Conservation (phyloP, 1,284 basidiomycete genomes). For the Ustilago shanxiensis region DNA sequence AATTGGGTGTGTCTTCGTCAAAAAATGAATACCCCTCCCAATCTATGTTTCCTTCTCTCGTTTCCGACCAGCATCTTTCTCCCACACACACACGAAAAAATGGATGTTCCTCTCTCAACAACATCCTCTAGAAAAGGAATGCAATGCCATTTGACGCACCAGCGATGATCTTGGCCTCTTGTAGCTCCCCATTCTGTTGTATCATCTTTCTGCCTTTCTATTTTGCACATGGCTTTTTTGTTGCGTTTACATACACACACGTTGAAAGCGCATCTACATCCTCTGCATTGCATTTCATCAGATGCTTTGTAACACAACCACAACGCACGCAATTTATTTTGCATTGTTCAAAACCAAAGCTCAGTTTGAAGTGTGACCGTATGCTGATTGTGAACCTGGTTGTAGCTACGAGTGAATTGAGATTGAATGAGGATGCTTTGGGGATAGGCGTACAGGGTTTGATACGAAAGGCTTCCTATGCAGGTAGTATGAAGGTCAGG, state of each 20-base stretch:
- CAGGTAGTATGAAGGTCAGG: too few relatives aligned
- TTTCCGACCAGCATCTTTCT: conserved; percentile 16
- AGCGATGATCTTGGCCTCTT: conserved; percentile 1
- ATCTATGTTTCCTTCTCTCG: conserved; percentile 4
- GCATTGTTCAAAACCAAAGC: conserved; percentile 17
- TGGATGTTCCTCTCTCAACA: background rate
- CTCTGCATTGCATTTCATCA: background rate
- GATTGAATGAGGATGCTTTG: background rate
- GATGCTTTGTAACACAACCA: conserved; percentile 1
- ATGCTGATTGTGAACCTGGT: background rate
- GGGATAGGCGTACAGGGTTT: too few relatives aligned
- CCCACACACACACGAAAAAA: background rate
- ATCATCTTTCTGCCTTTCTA: conserved; percentile 23
- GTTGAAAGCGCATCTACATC: background rate
- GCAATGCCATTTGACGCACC: background rate
- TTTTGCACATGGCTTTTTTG: background rate
- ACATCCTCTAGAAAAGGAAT: background rate
- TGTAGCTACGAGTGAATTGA: background rate
- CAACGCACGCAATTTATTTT: conserved; percentile 10
- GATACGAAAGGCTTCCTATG: too few relatives aligned
- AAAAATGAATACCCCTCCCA: background rate
- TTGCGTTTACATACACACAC: background rate
- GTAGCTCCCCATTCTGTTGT: conserved; percentile 17
- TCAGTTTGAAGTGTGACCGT: background rate
- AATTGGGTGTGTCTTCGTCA: conserved; percentile 19